phyloP scores from a whole-genome alignment of 2,329 filamentous ascomycete genomes.

The Pseudocercospora ulei region DNA sequence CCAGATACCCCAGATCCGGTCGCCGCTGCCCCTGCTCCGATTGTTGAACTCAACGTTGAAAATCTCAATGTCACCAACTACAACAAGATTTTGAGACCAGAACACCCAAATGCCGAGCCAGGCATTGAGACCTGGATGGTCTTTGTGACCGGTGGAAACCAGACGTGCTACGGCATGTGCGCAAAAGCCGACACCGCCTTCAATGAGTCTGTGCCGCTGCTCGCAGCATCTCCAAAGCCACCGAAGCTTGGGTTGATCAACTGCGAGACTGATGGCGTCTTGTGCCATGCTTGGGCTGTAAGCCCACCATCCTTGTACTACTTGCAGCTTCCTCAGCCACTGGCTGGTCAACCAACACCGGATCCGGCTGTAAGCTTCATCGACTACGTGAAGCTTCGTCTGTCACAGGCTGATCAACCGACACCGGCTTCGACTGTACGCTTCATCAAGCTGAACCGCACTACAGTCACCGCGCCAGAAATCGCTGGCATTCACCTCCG shows the following conservation, averaged over 20 bases:
- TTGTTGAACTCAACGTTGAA: slow-evolving; percentile 46
- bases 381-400: slow-evolving; percentile 53
- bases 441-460: slow-evolving; percentile 58
- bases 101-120: slow-evolving; percentile 48
- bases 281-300: slow-evolving; percentile 65
- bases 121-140: slow-evolving; percentile 68
- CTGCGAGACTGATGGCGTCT: slow-evolving; percentile 63
- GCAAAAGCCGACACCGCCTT: slow-evolving; percentile 52
- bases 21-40: slow-evolving; percentile 38
- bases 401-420: slow-evolving; percentile 52
- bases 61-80: slow-evolving; percentile 59
- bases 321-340: slow-evolving; percentile 50
- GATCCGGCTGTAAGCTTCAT: slow-evolving; percentile 56
- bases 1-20: slow-evolving; percentile 36
- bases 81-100: slow-evolving; percentile 57
- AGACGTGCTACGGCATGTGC: slow-evolving; percentile 67
- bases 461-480: slow-evolving; percentile 55
- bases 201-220: slow-evolving; percentile 44
- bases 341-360: slow-evolving; percentile 55
- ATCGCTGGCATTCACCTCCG: slow-evolving; percentile 54
- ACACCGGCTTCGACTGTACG: slow-evolving; percentile 56
- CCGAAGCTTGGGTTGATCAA: slow-evolving; percentile 61
- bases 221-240: slow-evolving; percentile 51
- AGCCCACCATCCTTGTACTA: slow-evolving; percentile 57
- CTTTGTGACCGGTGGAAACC: slow-evolving; percentile 64